Evolutionary conservation across 257 asterid genomes (phyloP), one percentile per base, ranked within the genome.

Genomic region (Solanum chilense): DNA sequence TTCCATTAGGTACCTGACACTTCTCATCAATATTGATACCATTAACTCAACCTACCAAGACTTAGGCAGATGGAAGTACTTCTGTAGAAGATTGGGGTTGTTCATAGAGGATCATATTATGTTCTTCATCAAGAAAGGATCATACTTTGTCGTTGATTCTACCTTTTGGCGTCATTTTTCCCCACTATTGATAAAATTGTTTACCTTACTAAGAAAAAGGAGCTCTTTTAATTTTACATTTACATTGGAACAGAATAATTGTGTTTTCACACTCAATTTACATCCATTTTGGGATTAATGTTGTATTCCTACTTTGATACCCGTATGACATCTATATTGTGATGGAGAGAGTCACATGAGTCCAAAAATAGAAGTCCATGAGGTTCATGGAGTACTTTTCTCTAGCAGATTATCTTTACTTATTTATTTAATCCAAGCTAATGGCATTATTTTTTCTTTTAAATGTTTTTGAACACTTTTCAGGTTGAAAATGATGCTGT

Each of bases 401-500:
- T 69, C 66, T 33, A 45, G 69, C 33, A 73, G 37, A 70, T 70
- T 18, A 71, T 49, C 10, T 37, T 31, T 68, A 12, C 14, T 85
- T 62, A 12, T 77, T 39, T 25, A 58, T 70, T 35, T 23, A 5
- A 37, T 66, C 47, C 41, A 15, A n/a, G 35, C 6, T 71, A 49
- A 35, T 44, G 29, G 25, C 42, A 25, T 9, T 27, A 10, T 21
- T 41, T 35, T 15, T 82, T 56, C n/a, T 44, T 42, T 33, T 88
- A 83, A 25, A 74, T 87, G 41, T 84, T 35, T 81, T 49, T 82
- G 20, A 82, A 86, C 35, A 31, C 71, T 44, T 90, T 90, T 81
- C 94, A 97, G 99, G 98, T 97, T 62, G 98, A 95, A 90, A 97
- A 95, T 88, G 99, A 95, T 58, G 94, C 96, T 74, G 93, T 93